These are phyloP conservation scores for Malassezia globosa DNA, from an alignment of 1,284 basidiomycete species.

Conservation along the genomic window DNA sequence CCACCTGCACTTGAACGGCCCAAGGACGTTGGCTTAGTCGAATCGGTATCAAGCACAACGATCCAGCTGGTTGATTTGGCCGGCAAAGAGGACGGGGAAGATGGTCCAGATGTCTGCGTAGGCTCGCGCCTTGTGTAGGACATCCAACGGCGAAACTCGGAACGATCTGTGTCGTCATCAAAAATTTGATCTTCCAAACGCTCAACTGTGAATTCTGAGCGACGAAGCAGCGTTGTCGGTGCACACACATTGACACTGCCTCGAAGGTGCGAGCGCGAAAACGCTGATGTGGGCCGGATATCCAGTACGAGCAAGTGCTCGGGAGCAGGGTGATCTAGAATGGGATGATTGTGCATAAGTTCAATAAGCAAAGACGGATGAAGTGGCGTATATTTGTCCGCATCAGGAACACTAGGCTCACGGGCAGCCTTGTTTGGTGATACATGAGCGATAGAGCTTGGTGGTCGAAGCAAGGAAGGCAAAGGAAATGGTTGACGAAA, in stretches of 20 bases:
- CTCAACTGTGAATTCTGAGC: slow-evolving; percentile 38
- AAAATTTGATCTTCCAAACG: slow-evolving; percentile 42
- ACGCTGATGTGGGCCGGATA: slow-evolving; percentile 61
- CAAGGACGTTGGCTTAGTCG: slow-evolving; percentile 23
- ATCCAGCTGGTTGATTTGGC: slow-evolving; percentile 15
- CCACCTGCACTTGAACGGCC: slow-evolving; percentile 37
- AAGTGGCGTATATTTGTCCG: not conserved
- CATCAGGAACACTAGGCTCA: too few species aligned
- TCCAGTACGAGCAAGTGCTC: slow-evolving; percentile 57
- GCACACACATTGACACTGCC: slow-evolving; percentile 76
- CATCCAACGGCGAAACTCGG: slow-evolving; percentile 28
- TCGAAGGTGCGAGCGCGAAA: slow-evolving; percentile 23
- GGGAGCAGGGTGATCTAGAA: not conserved
- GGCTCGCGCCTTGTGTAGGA: not conserved
- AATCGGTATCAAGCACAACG: slow-evolving; percentile 41
- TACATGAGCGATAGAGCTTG: too few species aligned
- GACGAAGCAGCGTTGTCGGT: slow-evolving; percentile 71
- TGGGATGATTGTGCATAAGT: not conserved
- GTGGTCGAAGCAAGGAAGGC: too few species aligned
- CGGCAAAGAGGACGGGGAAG: not conserved
- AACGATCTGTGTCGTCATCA: slow-evolving; percentile 16
- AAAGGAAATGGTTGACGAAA: too few species aligned
- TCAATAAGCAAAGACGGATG: not conserved
- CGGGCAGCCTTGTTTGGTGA: too few species aligned
- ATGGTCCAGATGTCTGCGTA: not conserved